Conservation (phyloP, 2,329 filamentous ascomycete species). For the Paecilomyces sp. region DNA sequence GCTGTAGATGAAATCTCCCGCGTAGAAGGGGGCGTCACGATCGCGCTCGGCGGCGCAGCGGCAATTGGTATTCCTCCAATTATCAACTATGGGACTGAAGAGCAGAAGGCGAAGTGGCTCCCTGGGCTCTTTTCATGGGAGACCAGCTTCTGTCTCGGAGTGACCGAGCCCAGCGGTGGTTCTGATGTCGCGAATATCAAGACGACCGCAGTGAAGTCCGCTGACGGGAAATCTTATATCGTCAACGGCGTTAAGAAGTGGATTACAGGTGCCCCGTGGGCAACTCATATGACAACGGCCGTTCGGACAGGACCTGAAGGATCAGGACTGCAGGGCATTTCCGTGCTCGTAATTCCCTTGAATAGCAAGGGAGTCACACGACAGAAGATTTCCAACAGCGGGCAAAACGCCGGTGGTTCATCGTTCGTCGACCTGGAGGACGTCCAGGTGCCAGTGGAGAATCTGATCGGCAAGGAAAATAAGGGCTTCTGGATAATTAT, state of each 20-base stretch:
- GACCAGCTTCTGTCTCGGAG: conserved; percentile 56
- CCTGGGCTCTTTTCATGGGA: conserved; percentile 53
- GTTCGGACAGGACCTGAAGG: conserved; percentile 53
- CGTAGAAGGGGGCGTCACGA: conserved; percentile 48
- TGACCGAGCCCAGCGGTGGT: conserved; percentile 57
- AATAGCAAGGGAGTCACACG: conserved; percentile 42
- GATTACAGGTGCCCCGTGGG: conserved; percentile 58
- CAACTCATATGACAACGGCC: conserved; percentile 56
- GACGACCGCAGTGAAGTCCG: conserved; percentile 46
- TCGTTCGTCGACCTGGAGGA: conserved; percentile 66
- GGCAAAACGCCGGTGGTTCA: conserved; percentile 58
- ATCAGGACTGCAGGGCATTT: conserved; percentile 40
- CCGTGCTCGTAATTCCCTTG: conserved; percentile 51
- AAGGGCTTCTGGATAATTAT: conserved; percentile 66
- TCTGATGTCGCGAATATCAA: conserved; percentile 59
- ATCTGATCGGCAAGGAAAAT: conserved; percentile 63
- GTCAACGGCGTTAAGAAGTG: conserved; percentile 64
- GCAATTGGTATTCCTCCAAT: conserved; percentile 59
- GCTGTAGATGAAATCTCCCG: conserved; percentile 50
- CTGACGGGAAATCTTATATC: conserved; percentile 47
- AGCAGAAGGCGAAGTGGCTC: conserved; percentile 54
- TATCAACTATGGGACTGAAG: conserved; percentile 53
- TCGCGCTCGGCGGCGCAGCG: conserved; percentile 42
- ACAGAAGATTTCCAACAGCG: conserved; percentile 52
- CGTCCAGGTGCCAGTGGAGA: conserved; percentile 61